Conservation (phyloP, 371 early-diverging fungal genomes). For the Mucor irregularis region DNA sequence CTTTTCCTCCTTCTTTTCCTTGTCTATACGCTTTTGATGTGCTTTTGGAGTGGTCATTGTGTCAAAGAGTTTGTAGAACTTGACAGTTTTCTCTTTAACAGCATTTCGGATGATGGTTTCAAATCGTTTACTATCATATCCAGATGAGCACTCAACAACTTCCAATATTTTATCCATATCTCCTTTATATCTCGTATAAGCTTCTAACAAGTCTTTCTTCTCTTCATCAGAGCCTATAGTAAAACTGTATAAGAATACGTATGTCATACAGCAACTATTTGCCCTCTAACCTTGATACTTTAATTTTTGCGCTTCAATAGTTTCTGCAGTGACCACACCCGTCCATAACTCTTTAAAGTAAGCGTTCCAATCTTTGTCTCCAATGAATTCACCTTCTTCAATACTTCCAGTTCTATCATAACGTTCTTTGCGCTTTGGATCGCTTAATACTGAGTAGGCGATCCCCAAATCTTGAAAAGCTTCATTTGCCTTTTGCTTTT, state of each 20-base stretch:
- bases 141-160: slow-evolving; percentile 60
- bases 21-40: slow-evolving; percentile 49
- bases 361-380: slow-evolving; percentile 74
- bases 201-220: slow-evolving; percentile 67
- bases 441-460: slow-evolving; percentile 86
- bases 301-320: slow-evolving; percentile 69
- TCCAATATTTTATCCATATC: slow-evolving; percentile 73
- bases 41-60: slow-evolving; percentile 55
- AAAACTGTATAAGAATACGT: background rate
- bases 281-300: slow-evolving; percentile 68
- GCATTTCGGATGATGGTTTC: slow-evolving; percentile 62
- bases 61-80: slow-evolving; percentile 52
- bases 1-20: slow-evolving; percentile 58
- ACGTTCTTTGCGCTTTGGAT: slow-evolving; percentile 65
- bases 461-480: slow-evolving; percentile 81
- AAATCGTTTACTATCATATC: slow-evolving; percentile 74
- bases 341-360: slow-evolving; percentile 85
- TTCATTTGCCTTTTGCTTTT: slow-evolving; percentile 71
- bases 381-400: slow-evolving; percentile 33
- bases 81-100: slow-evolving; percentile 59
- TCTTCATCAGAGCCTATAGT: slow-evolving; percentile 83
- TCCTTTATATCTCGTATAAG: slow-evolving; percentile 71
- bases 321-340: slow-evolving; percentile 73
- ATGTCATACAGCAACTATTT: background rate
- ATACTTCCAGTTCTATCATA: slow-evolving; percentile 75